Conservation (phyloP, 169 alveolate species). For the Eimeria maxima region DNA sequence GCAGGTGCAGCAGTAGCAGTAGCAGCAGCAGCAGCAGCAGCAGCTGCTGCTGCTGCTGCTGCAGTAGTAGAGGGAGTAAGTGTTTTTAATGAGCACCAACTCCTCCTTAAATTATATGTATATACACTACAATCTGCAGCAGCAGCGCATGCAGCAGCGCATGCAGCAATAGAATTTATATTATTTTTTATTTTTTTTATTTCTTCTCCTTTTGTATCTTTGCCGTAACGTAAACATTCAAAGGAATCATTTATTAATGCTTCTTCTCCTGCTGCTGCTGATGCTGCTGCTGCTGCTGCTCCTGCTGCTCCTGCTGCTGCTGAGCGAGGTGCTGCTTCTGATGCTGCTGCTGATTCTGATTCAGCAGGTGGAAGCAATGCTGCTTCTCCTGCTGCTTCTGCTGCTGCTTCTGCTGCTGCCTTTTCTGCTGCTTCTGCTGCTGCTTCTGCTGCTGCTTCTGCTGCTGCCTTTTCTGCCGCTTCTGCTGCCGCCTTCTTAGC, state of each 20-base stretch:
- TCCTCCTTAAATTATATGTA: background rate
- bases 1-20: no score
- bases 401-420: background rate
- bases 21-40: no score
- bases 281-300: slow-evolving; percentile 47
- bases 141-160: slow-evolving; percentile 27
- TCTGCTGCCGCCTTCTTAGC: background rate
- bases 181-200: background rate
- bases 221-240: background rate
- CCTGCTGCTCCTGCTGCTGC: no score
- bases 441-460: background rate
- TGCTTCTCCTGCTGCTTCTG: no score
- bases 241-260: background rate
- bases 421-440: background rate
- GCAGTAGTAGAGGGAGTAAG: no score
- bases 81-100: slow-evolving; percentile 26
- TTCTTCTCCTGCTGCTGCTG: background rate
- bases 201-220: background rate
- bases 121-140: background rate
- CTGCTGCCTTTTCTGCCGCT: background rate
- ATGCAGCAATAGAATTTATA: slow-evolving; percentile 10
- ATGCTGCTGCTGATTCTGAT: no score
- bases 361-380: no score
- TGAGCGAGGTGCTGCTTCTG: no score
- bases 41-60: no score